These are phyloP conservation scores for Fusarium napiforme DNA, from an alignment of 2,329 filamentous ascomycete species.

Conservation along the genomic window DNA sequence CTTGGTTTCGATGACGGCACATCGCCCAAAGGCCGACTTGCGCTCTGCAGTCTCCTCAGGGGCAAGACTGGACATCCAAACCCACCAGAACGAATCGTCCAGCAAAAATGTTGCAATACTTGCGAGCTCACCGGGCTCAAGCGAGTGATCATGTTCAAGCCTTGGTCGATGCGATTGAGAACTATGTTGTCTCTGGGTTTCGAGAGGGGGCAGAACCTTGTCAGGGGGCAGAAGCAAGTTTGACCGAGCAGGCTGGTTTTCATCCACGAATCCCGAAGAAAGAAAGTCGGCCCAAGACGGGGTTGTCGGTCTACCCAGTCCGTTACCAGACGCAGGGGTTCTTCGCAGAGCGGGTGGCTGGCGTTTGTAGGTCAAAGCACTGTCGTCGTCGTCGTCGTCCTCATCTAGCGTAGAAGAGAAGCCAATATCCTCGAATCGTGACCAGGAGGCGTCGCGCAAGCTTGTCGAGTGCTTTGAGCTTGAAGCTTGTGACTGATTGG, in stretches of 20 bases:
- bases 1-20: constrained; percentile 88
- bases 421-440: constrained; percentile 93
- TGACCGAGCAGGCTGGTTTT: constrained; percentile 66
- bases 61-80: constrained; percentile 97
- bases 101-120: constrained; percentile 88
- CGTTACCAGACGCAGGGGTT: constrained; percentile 74
- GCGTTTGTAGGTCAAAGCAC: constrained; percentile 54
- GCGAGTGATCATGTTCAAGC: constrained; percentile 72
- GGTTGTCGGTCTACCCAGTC: constrained; percentile 85
- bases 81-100: constrained; percentile 99
- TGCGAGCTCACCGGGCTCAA: constrained; percentile 93
- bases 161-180: constrained; percentile 85
- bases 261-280: constrained; percentile 89
- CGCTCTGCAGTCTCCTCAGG: constrained; percentile 86
- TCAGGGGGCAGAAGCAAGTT: constrained; percentile 88
- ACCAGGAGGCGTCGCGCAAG: constrained; percentile 90
- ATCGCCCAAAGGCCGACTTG: constrained; percentile 94
- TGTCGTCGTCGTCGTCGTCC: constrained; percentile 72
- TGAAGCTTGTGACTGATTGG: constrained; percentile 85
- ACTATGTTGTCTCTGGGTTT: constrained; percentile 78
- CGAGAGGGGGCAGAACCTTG: constrained; percentile 88
- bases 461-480: constrained; percentile 77
- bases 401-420: constrained; percentile 83
- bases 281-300: constrained; percentile 99
- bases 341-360: constrained; percentile 65